These are phyloP conservation scores for Friedmanniomyces simplex DNA, from an alignment of 495 filamentous ascomycete genomes.

Conservation along the genomic window DNA sequence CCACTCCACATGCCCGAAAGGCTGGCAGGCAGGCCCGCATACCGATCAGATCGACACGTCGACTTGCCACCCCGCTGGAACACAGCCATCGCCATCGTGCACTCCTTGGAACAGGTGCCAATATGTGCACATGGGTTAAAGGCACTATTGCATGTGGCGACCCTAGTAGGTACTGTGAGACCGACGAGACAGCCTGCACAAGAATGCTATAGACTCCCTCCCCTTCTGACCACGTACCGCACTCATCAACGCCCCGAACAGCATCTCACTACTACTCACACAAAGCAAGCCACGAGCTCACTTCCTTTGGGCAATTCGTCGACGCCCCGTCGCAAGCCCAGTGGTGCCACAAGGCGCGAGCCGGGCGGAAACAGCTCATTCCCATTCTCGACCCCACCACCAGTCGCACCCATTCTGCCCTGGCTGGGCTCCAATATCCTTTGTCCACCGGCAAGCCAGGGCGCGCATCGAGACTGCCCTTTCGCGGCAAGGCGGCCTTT, in stretches of 20 bases:
- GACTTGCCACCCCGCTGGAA: not conserved
- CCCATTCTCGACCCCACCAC: not conserved
- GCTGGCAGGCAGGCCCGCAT: not conserved
- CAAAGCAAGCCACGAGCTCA: not conserved
- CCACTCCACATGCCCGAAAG: not conserved
- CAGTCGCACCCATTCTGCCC: not conserved
- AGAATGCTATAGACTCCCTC: not conserved
- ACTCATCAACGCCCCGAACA: not conserved
- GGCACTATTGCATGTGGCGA: not conserved
- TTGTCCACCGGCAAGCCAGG: slow-evolving; percentile 4
- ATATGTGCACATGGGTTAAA: not conserved
- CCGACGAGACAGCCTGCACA: not conserved
- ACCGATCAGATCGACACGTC: not conserved
- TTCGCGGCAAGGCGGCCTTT: not conserved
- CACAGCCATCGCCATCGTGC: not conserved
- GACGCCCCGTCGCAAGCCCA: not conserved
- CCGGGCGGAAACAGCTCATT: not conserved
- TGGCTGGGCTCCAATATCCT: not conserved
- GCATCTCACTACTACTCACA: not conserved
- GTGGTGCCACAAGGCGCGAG: not conserved
- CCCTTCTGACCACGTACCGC: not conserved
- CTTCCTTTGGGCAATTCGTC: not conserved
- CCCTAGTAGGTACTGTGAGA: not conserved
- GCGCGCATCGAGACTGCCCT: not conserved
- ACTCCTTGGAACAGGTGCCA: not conserved